Evolutionary conservation across 805 yeast species (phyloP).

Genomic region (Candida sphagnicola): DNA sequence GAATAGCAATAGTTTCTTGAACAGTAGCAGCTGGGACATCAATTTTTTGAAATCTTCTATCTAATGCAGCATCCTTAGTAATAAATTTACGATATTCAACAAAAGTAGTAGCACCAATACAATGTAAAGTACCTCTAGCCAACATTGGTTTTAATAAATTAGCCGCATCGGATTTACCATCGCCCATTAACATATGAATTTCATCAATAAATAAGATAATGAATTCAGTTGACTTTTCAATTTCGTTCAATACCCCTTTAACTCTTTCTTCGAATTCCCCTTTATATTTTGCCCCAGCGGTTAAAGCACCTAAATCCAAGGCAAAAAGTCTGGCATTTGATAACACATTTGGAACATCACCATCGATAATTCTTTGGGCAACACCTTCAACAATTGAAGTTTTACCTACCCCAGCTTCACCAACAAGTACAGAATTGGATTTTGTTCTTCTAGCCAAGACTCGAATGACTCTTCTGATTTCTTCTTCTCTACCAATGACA

Average conservation of each 20-base stretch:
- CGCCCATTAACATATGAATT: constrained; percentile 99
- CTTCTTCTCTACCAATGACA: constrained; percentile 98
- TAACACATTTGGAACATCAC: constrained; percentile 88
- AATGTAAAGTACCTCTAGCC: constrained; percentile 93
- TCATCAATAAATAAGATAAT: constrained; percentile 94
- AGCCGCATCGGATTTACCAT: constrained; percentile 96
- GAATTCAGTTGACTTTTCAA: constrained; percentile 81
- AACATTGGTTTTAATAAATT: constrained; percentile 94
- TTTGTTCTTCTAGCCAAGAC: constrained; percentile 96
- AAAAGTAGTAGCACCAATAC: constrained; percentile 97
- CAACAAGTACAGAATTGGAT: constrained; percentile 93
- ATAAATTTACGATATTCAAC: constrained; percentile 90
- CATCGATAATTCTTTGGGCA: constrained; percentile 93
- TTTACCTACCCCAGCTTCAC: constrained; percentile 99
- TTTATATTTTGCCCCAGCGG: constrained; percentile 98
- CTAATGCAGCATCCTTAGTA: constrained; percentile 97
- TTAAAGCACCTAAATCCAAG: constrained; percentile 90
- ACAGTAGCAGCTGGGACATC: constrained; percentile 94
- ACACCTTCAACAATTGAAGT: constrained; percentile 98
- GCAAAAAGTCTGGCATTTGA: constrained; percentile 80
- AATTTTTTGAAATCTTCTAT: constrained; percentile 95
- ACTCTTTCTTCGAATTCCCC: constrained; percentile 98
- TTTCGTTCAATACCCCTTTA: constrained; percentile 93
- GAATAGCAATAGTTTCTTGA: constrained; percentile 89
- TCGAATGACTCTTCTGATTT: constrained; percentile 90